Evolutionary conservation across 192 early-diverging fungal species (phyloP), one percentile per base, ranked within the genome.

Genomic region (Linnemannia schmuckeri): DNA sequence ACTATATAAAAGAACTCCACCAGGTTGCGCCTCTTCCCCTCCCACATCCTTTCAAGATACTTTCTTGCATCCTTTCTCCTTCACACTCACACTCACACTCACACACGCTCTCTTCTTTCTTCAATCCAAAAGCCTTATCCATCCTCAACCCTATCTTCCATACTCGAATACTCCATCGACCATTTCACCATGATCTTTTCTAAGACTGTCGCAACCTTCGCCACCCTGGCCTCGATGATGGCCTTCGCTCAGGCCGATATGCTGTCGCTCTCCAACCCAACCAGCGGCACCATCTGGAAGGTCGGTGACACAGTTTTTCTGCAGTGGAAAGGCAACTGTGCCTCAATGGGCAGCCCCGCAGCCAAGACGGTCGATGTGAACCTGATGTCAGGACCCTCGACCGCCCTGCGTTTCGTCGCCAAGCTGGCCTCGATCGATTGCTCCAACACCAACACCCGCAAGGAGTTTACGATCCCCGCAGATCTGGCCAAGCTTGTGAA

Each of bases 261-360:
- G 69, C 83, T 85, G 37, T 38, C 66, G 10, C 80, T 85, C 75
- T 85, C 83, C 7, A 85, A 85, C 47, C 78, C 83, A 10, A 77
- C 83, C 47, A 75, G 44, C 15, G 83, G 83, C 13, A 76, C 73
- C 17, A 76, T 37, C 4, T 85, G 83, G 78, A 80, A 80, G 52
- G 78, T 85, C 3, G 72, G 75, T 33, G 83, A 85, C 35, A 66
- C 74, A 2, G 78, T 85, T 1, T 85, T 80, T 37, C 38, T 85
- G 41, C 73, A 85, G 40, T 85, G 83, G 83, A 79, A 72, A 30
- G 83, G 83, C 37, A 80, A 80, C 54, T 80, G 83, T 52, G 78
- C 78, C 18, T 77, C 66, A 5, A 85, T 85, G 78, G 78, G 74
- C 8, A 38, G 30, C 18, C 66, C 47, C 5, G 52, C 69, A 10